A percentile compares a stretch with the other conserved stretches of the same genome.
These are phyloP conservation scores for Holtermannia corniformis DNA, from an alignment of 768 basidiomycete species.

Conservation along the genomic window DNA sequence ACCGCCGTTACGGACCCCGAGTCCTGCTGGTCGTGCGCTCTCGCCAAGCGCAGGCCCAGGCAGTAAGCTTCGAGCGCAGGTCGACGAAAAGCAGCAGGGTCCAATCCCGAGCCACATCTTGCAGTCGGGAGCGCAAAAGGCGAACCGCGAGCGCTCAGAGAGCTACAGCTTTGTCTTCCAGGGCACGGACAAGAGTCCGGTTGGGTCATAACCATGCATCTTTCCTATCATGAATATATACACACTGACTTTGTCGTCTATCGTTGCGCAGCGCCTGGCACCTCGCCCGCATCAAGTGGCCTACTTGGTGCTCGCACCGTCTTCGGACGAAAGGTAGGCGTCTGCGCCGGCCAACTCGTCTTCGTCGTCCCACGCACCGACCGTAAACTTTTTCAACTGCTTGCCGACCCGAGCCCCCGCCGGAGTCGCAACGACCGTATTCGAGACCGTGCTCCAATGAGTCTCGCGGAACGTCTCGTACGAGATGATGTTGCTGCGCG, in stretches of 20 bases:
- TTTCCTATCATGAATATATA: not conserved
- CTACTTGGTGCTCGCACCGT: too few species aligned
- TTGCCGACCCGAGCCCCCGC: too few species aligned
- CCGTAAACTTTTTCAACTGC: not conserved
- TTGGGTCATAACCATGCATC: not conserved
- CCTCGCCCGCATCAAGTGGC: too few species aligned
- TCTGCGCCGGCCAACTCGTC: too few species aligned
- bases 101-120: not conserved
- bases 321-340: too few species aligned
- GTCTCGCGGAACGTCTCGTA: too few species aligned
- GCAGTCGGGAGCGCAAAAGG: not conserved
- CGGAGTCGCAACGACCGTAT: too few species aligned
- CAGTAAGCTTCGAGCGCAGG: not conserved
- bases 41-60: constrained; percentile 1
- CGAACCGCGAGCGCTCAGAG: constrained; percentile 17
- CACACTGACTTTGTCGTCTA: too few species aligned
- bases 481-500: too few species aligned
- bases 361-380: not conserved
- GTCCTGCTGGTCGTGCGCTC: constrained; percentile 5
- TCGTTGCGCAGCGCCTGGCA: too few species aligned
- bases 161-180: constrained; percentile 22
- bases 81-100: not conserved
- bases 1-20: constrained; percentile 16
- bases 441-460: too few species aligned
- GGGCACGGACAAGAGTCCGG: not conserved